Conservation (phyloP, 2,329 filamentous ascomycete species). For the Aspergillus udagawae region DNA sequence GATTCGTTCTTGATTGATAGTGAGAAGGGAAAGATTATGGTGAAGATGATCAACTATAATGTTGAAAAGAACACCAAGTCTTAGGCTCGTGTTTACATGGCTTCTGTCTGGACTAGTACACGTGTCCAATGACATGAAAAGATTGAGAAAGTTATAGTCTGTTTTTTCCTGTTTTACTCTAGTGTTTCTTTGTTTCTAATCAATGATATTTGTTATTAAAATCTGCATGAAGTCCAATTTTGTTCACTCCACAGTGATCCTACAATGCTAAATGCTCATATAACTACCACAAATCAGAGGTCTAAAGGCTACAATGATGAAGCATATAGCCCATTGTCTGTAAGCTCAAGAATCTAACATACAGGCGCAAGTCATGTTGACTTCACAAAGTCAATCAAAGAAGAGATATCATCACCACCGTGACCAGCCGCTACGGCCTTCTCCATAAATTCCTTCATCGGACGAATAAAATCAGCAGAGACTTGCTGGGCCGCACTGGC, state of each 20-base stretch:
- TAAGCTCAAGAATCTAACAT: neutral
- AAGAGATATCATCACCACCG: neutral
- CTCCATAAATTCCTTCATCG: neutral
- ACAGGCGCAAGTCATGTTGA: neutral
- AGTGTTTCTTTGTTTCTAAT: no score
- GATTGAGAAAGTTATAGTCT: no score
- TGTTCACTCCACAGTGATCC: no score
- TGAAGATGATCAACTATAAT: conserved; percentile 8
- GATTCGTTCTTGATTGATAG: conserved; percentile 7
- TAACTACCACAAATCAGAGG: neutral
- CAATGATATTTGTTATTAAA: no score
- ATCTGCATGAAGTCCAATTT: no score
- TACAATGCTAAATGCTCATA: neutral
- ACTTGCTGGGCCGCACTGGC: neutral
- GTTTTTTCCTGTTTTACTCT: no score
- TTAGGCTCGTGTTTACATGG: no score
- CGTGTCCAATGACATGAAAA: no score
- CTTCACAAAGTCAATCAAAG: neutral
- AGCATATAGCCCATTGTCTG: neutral
- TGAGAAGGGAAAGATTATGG: conserved; percentile 3
- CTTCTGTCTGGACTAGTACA: no score
- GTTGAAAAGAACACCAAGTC: neutral
- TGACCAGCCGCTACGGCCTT: neutral
- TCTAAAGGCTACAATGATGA: neutral
- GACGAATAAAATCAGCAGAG: neutral